phyloP scores from a whole-genome alignment of 169 alveolate species.

The Plasmodium cynomolgi region DNA sequence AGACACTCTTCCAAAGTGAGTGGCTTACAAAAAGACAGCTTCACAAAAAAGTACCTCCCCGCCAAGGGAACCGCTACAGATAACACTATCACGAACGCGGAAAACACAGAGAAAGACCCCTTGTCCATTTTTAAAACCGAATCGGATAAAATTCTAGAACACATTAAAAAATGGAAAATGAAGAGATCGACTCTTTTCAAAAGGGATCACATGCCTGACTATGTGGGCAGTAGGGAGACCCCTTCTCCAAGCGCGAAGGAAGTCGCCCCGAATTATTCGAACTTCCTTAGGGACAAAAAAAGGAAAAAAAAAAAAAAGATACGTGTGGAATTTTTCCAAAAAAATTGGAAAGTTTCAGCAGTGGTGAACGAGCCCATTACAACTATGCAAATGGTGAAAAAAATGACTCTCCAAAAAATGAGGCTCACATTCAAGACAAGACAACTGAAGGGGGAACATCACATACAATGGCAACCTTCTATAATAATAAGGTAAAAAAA shows the following conservation, averaged over 20 bases:
- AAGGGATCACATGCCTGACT: not conserved
- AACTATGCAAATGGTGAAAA: not conserved
- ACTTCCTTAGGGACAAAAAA: not conserved
- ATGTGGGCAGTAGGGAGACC: not conserved
- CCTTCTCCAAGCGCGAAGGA: not conserved
- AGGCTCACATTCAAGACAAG: not conserved
- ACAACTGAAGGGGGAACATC: not conserved
- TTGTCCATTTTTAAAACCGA: not conserved
- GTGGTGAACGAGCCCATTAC: not conserved
- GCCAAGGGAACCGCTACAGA: not conserved
- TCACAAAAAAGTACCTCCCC: not conserved
- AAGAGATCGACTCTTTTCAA: not conserved
- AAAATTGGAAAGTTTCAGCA: not conserved
- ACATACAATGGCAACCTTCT: not conserved
- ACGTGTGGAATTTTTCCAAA: not conserved
- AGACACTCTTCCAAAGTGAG: not conserved
- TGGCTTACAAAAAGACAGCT: not conserved
- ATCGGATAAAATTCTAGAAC: conserved; percentile 2
- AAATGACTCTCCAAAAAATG: not conserved
- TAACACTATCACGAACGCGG: not conserved
- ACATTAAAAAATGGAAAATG: not conserved
- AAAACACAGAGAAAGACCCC: not conserved
- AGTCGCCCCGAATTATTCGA: not conserved
- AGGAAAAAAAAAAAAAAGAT: not conserved
- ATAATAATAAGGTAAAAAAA: not conserved